A percentile compares a stretch with the other conserved stretches of the same genome.
phyloP scores from a whole-genome alignment of 2,329 filamentous ascomycete genomes.

The Xylariaceae sp. region DNA sequence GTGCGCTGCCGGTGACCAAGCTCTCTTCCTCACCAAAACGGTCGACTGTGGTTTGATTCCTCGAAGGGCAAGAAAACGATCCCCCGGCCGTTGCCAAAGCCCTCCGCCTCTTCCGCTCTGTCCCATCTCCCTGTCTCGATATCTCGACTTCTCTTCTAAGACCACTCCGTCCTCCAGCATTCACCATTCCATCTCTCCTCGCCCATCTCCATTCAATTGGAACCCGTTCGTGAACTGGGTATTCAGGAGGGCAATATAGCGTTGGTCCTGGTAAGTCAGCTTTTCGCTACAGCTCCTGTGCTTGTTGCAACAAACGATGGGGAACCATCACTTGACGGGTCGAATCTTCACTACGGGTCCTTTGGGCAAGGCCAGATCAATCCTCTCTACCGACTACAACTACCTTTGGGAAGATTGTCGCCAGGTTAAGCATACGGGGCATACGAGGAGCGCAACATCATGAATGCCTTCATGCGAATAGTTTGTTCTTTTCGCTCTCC shows the following conservation, averaged over 20 bases:
- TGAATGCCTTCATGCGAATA: background rate
- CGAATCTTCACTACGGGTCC: background rate
- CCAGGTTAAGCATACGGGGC: background rate
- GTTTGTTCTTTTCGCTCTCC: background rate
- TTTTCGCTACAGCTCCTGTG: background rate
- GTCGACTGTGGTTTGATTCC: constrained; percentile 11
- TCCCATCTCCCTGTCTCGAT: constrained; percentile 16
- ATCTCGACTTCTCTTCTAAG: constrained; percentile 10
- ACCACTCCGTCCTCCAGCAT: constrained; percentile 8
- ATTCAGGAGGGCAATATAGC: constrained; percentile 1
- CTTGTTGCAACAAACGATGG: background rate
- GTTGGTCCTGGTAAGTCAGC: constrained; percentile 19
- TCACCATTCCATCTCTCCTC: constrained; percentile 5
- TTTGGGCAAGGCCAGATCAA: background rate
- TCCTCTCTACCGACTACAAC: background rate
- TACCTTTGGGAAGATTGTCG: background rate
- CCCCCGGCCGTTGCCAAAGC: constrained; percentile 18
- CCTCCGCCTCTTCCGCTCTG: constrained; percentile 15
- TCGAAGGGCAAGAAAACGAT: constrained; percentile 9
- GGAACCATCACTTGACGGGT: background rate
- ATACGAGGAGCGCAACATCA: background rate
- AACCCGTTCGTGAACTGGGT: constrained; percentile 9
- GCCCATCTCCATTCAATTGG: constrained; percentile 12
- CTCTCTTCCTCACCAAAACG: constrained; percentile 19
- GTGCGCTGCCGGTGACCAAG: background rate